phyloP scores from a whole-genome alignment of 176 grass and related monocot species.

The Calamus simplicifolius region DNA sequence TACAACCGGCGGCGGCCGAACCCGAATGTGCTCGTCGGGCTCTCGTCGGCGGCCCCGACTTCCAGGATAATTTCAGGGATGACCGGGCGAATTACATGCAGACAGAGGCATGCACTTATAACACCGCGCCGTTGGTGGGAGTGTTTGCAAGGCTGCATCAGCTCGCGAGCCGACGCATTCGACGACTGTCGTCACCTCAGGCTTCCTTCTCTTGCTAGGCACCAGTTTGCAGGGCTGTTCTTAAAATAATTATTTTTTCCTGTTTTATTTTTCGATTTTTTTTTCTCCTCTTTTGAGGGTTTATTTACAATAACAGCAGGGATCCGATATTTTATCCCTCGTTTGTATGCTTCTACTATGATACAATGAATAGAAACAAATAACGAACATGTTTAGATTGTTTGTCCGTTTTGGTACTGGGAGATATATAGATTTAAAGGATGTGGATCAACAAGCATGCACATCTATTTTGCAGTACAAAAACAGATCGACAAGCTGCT shows the following conservation, averaged over 20 bases:
- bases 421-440: no score
- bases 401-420: no score
- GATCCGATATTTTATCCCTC: no score
- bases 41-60: constrained; percentile 71
- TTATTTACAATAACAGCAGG: no score
- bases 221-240: not conserved
- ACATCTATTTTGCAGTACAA: no score
- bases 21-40: constrained; percentile 78
- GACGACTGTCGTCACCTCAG: not conserved
- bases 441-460: no score
- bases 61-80: constrained; percentile 62
- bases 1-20: constrained; percentile 32
- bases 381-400: no score
- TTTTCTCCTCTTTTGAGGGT: not conserved
- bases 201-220: constrained; percentile 39
- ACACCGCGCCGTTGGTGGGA: constrained; percentile 72
- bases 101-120: constrained; percentile 90
- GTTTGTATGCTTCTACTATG: no score
- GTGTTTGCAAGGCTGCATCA: constrained; percentile 72
- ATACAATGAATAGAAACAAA: no score
- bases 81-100: constrained; percentile 63
- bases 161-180: constrained; percentile 12
- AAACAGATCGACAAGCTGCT: no score
- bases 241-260: constrained; percentile 18
- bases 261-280: constrained; percentile 24